phyloP scores from a whole-genome alignment of 2,329 filamentous ascomycete species.

The Xylariaceae sp. region DNA sequence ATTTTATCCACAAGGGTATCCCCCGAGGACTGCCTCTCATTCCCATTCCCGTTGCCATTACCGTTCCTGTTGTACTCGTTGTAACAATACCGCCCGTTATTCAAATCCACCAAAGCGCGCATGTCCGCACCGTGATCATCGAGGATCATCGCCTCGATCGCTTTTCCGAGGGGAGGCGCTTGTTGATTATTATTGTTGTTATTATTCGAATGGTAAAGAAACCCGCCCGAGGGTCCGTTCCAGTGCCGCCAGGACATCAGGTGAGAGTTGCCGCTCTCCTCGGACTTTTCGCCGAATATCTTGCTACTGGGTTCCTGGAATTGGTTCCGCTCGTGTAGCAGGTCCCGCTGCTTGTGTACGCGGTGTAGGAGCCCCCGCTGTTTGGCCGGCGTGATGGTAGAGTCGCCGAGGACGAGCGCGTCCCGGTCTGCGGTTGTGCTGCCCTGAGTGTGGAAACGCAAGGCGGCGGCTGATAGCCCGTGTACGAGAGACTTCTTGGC shows the following conservation, averaged over 20 bases:
- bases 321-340: slow-evolving; percentile 39
- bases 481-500: slow-evolving; percentile 37
- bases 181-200: not conserved
- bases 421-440: slow-evolving; percentile 22
- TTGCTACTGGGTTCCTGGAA: slow-evolving; percentile 33
- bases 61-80: slow-evolving; percentile 7
- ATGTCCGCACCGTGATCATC: slow-evolving; percentile 17
- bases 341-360: slow-evolving; percentile 37
- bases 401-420: slow-evolving; percentile 23
- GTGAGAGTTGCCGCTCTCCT: too few species aligned
- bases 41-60: not conserved
- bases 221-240: too few species aligned
- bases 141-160: slow-evolving; percentile 13
- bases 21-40: slow-evolving; percentile 18
- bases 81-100: too few species aligned
- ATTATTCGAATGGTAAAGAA: slow-evolving; percentile 25
- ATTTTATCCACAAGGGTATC: slow-evolving; percentile 25
- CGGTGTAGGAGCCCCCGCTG: slow-evolving; percentile 35
- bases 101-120: slow-evolving; percentile 10
- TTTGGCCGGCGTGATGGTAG: slow-evolving; percentile 32
- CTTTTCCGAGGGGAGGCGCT: not conserved
- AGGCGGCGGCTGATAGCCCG: slow-evolving; percentile 38
- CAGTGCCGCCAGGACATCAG: too few species aligned
- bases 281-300: too few species aligned
- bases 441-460: slow-evolving; percentile 39